These are phyloP conservation scores for Goffeauzyma gilvescens DNA, from an alignment of 768 basidiomycete species.

Conservation along the genomic window DNA sequence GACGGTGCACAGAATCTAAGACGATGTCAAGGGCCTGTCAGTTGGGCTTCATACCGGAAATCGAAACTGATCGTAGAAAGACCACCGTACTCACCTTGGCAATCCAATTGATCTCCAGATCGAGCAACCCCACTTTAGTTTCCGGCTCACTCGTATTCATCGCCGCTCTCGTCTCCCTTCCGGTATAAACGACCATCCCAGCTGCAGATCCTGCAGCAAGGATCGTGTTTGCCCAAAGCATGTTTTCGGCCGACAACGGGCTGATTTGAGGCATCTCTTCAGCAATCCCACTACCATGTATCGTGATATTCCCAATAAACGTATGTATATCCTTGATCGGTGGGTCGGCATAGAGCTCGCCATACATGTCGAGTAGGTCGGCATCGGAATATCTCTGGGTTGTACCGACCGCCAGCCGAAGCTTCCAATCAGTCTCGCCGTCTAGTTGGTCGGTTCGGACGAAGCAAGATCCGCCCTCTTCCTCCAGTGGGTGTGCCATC, in stretches of 20 bases:
- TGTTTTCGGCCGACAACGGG: conserved; percentile 84
- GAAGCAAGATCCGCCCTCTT: conserved; percentile 73
- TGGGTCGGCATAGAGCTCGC: conserved; percentile 83
- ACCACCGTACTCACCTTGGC: conserved; percentile 53
- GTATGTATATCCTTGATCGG: conserved; percentile 93
- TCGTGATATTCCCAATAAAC: conserved; percentile 78
- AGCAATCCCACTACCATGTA: conserved; percentile 11
- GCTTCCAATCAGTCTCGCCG: conserved; percentile 98
- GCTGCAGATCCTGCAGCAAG: conserved; percentile 84
- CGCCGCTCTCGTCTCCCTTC: conserved; percentile 82
- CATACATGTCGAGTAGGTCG: conserved; percentile 47
- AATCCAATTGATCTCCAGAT: conserved; percentile 82
- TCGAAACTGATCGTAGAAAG: not conserved
- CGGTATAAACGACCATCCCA: conserved; percentile 86
- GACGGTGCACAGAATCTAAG: conserved; percentile 75
- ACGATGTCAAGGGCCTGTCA: not conserved
- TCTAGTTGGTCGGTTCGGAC: conserved; percentile 95
- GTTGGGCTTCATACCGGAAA: not conserved
- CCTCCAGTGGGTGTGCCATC: not conserved
- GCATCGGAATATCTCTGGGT: conserved; percentile 52
- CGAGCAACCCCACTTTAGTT: conserved; percentile 79
- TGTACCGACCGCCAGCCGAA: conserved; percentile 67
- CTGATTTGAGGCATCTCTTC: conserved; percentile 25
- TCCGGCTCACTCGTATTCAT: conserved; percentile 97
- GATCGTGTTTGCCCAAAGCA: conserved; percentile 94